Conservation (phyloP, 2,329 filamentous ascomycete species). For the Colletotrichum lindemuthianum region DNA sequence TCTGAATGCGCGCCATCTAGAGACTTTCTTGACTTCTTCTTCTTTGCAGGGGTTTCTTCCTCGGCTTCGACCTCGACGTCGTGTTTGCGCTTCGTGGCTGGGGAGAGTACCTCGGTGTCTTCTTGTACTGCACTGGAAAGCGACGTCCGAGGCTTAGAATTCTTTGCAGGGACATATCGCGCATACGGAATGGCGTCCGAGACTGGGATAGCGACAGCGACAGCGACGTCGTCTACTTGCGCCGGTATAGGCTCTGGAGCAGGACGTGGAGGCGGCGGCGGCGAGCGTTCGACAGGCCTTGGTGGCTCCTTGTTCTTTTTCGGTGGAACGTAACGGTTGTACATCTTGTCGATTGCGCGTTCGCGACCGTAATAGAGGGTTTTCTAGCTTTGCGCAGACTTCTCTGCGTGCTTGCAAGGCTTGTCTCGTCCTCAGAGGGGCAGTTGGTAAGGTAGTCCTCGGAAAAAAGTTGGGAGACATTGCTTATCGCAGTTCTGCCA, state of each 20-base stretch:
- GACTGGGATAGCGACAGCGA: neutral
- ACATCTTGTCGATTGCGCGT: slow-evolving; percentile 29
- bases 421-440: slow-evolving; percentile 23
- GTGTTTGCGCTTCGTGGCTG: slow-evolving; percentile 48
- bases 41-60: slow-evolving; percentile 43
- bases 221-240: slow-evolving; percentile 10
- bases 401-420: neutral
- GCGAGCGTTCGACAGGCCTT: slow-evolving; percentile 7
- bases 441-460: slow-evolving; percentile 18
- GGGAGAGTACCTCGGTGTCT: slow-evolving; percentile 11
- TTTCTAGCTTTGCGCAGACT: neutral
- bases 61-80: slow-evolving; percentile 43
- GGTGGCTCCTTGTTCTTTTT: slow-evolving; percentile 39
- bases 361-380: neutral
- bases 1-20: slow-evolving; percentile 27
- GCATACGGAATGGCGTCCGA: slow-evolving; percentile 27
- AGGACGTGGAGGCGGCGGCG: slow-evolving; percentile 19
- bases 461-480: slow-evolving; percentile 48
- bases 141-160: slow-evolving; percentile 33
- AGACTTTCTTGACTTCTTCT: slow-evolving; percentile 48
- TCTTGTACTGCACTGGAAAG: neutral
- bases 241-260: slow-evolving; percentile 28
- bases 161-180: slow-evolving; percentile 34
- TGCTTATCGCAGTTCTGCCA: slow-evolving; percentile 52
- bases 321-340: slow-evolving; percentile 51